A percentile compares a stretch with the other conserved stretches of the same genome.
Conservation (phyloP, 2,329 filamentous ascomycete genomes). For the Sclerotinia spermophila region DNA sequence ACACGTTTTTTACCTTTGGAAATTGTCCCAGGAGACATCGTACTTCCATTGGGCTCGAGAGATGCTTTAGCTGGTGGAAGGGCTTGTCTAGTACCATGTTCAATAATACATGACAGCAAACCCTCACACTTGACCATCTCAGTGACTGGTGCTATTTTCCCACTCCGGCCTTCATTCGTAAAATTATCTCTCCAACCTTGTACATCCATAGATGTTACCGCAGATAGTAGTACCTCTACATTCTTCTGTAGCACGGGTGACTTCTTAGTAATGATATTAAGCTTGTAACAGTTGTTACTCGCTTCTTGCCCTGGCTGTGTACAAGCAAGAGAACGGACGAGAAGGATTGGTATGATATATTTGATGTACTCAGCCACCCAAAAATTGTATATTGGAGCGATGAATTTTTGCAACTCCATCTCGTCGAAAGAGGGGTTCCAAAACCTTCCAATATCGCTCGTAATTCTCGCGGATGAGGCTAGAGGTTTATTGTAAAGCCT, state of each 20-base stretch:
- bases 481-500: background rate
- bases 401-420: background rate
- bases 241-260: background rate
- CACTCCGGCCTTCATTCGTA: background rate
- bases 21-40: background rate
- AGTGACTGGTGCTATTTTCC: background rate
- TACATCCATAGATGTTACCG: background rate
- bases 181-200: background rate
- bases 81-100: background rate
- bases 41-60: too few relatives aligned
- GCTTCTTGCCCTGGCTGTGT: conserved; percentile 4
- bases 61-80: background rate
- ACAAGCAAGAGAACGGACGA: background rate
- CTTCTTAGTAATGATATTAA: background rate
- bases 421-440: background rate
- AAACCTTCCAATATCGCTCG: background rate
- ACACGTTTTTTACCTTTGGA: background rate
- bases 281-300: conserved; percentile 2
- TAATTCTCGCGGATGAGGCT: background rate
- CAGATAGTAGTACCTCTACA: conserved; percentile 4
- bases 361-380: conserved; percentile 7
- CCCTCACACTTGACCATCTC: conserved; percentile 8
- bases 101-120: conserved; percentile 30
- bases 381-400: conserved; percentile 1
- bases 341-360: conserved; percentile 2